These are phyloP conservation scores for Podosphaera xanthii DNA, from an alignment of 2,329 filamentous ascomycete genomes.

Conservation along the genomic window DNA sequence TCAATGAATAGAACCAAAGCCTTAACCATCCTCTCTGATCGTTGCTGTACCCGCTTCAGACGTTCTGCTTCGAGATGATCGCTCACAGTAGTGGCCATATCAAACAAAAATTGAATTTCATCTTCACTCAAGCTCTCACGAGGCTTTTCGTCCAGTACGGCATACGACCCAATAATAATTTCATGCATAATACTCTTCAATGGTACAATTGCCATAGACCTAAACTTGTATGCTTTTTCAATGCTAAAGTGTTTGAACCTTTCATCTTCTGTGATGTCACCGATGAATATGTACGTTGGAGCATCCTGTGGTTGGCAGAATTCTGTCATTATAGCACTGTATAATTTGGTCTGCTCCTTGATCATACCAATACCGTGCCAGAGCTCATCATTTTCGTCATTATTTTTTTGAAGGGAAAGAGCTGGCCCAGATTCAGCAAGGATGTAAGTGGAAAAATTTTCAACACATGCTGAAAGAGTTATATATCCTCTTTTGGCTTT, in stretches of 20 bases:
- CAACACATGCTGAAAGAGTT: constrained; percentile 13
- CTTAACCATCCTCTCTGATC: constrained; percentile 29
- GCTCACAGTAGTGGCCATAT: constrained; percentile 32
- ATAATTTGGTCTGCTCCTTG: constrained; percentile 4
- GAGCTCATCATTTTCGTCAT: constrained; percentile 12
- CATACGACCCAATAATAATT: constrained; percentile 35
- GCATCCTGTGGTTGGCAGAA: constrained; percentile 6
- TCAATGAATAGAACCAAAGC: constrained; percentile 32
- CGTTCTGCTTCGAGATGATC: constrained; percentile 35
- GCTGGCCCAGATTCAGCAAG: constrained; percentile 12
- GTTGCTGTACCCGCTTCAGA: constrained; percentile 27
- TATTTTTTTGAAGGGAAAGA: constrained; percentile 11
- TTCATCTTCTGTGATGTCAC: constrained; percentile 19
- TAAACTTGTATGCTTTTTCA: constrained; percentile 2
- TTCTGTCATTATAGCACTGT: constrained; percentile 6
- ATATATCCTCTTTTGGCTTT: constrained; percentile 24
- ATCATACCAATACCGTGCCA: constrained; percentile 13
- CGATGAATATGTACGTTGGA: constrained; percentile 14
- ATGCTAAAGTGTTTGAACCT: constrained; percentile 17
- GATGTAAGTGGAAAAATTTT: constrained; percentile 7
- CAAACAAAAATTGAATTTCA: constrained; percentile 30
- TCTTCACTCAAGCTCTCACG: constrained; percentile 25
- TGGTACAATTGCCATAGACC: constrained; percentile 36
- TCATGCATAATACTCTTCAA: constrained; percentile 30
- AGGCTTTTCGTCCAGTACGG: constrained; percentile 33